These are phyloP conservation scores for Mycosphaerelloides madeirae DNA, from an alignment of 2,329 filamentous ascomycete genomes.

Conservation along the genomic window DNA sequence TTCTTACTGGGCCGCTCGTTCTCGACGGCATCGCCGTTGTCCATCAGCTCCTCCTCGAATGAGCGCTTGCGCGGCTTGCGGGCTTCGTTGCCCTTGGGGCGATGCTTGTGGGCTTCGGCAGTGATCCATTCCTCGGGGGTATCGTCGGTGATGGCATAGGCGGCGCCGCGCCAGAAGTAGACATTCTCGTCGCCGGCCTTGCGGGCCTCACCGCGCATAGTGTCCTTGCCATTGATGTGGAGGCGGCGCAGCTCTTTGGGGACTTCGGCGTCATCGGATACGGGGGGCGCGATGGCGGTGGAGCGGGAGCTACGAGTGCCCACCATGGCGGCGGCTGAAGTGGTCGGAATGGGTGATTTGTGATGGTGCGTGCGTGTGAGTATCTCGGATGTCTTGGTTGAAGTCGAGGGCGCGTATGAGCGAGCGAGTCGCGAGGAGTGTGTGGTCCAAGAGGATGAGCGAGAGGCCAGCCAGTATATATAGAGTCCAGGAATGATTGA, in stretches of 20 bases:
- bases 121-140: constrained; percentile 20
- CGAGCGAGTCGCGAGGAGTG: too few species aligned
- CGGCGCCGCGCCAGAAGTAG: constrained; percentile 17
- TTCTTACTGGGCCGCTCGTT: constrained; percentile 3
- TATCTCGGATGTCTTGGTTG: not conserved
- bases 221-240: constrained; percentile 13
- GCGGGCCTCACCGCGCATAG: constrained; percentile 10
- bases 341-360: not conserved
- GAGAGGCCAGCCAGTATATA: too few species aligned
- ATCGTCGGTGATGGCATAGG: constrained; percentile 16
- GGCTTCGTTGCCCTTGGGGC: not conserved
- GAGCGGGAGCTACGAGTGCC: constrained; percentile 4
- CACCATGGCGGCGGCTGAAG: not conserved
- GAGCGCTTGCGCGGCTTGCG: not conserved
- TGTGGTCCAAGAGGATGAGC: too few species aligned
- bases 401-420: too few species aligned
- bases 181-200: not conserved
- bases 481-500: too few species aligned
- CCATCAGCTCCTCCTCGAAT: not conserved
- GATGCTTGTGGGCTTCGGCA: constrained; percentile 6
- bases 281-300: constrained; percentile 1
- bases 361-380: not conserved
- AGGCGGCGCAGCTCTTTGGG: constrained; percentile 10
- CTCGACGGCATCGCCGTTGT: not conserved
- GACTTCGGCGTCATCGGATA: constrained; percentile 3